phyloP scores from a whole-genome alignment of 2,329 filamentous ascomycete species.

The Blumeria graminis region DNA sequence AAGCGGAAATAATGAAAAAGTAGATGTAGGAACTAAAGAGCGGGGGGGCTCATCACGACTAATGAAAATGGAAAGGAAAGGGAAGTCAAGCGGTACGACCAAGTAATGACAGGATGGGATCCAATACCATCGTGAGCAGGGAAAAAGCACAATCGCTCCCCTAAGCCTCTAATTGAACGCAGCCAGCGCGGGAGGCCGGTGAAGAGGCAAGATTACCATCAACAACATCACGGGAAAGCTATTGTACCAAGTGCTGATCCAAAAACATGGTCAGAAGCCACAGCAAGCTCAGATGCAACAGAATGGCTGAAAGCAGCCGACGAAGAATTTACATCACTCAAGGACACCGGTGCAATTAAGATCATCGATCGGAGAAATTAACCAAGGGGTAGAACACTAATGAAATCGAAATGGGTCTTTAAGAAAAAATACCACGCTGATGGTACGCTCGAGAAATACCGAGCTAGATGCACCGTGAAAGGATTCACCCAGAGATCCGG shows the following conservation, averaged over 20 bases:
- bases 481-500: not conserved
- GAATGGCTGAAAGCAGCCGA: not conserved
- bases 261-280: not conserved
- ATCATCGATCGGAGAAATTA: no score
- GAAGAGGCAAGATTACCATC: not conserved
- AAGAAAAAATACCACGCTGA: not conserved
- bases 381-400: no score
- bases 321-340: no score
- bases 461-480: not conserved
- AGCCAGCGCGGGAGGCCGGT: not conserved
- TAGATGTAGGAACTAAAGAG: no score
- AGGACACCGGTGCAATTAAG: no score
- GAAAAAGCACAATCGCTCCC: no score
- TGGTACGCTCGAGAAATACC: not conserved
- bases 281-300: not conserved
- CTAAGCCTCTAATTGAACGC: not conserved
- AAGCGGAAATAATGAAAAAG: no score
- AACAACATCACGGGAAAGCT: not conserved
- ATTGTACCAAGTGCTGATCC: not conserved
- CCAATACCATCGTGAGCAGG: no score
- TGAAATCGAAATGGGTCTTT: not conserved
- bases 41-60: no score
- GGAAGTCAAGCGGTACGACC: not conserved
- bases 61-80: not conserved
- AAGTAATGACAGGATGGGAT: not conserved